Conservation (phyloP, 495 filamentous ascomycete genomes). For the Aspergillus nidulans region DNA sequence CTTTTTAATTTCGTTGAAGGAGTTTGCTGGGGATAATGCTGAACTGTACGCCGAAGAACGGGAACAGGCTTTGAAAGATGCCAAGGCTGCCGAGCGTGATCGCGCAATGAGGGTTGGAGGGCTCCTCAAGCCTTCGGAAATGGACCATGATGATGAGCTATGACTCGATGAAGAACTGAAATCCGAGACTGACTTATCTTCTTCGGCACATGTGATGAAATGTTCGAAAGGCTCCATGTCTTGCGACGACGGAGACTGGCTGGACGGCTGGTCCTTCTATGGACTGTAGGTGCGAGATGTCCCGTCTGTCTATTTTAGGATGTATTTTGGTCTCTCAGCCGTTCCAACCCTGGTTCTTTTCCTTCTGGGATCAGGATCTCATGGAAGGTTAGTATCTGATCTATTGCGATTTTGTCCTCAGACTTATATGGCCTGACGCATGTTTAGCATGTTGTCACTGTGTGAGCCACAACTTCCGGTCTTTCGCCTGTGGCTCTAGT, state of each 20-base stretch:
- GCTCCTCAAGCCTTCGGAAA: conserved; percentile 85
- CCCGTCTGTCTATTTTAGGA: conserved; percentile 10
- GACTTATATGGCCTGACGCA: not conserved
- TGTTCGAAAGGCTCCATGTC: conserved; percentile 3
- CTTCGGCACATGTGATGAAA: conserved; percentile 12
- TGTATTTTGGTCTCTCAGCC: conserved; percentile 13
- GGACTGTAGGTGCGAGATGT: conserved; percentile 23
- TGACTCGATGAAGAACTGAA: conserved; percentile 72
- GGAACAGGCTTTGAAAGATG: conserved; percentile 75
- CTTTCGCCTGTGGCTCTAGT: not conserved
- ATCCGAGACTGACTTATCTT: conserved; percentile 43
- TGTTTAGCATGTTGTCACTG: not conserved
- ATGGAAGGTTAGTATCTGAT: conserved; percentile 10
- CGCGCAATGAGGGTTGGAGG: conserved; percentile 89
- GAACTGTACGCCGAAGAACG: conserved; percentile 95
- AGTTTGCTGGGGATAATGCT: conserved; percentile 78
- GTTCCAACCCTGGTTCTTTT: not conserved
- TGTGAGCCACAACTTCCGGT: not conserved
- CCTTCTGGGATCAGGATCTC: conserved; percentile 2
- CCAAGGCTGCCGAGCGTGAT: conserved; percentile 75
- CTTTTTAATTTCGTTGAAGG: conserved; percentile 94
- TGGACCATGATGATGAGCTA: conserved; percentile 87
- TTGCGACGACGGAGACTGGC: conserved; percentile 20
- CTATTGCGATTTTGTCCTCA: not conserved
- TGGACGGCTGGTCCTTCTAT: conserved; percentile 42